phyloP scores from a whole-genome alignment of 805 yeast species.

The Candida sphagnicola region DNA sequence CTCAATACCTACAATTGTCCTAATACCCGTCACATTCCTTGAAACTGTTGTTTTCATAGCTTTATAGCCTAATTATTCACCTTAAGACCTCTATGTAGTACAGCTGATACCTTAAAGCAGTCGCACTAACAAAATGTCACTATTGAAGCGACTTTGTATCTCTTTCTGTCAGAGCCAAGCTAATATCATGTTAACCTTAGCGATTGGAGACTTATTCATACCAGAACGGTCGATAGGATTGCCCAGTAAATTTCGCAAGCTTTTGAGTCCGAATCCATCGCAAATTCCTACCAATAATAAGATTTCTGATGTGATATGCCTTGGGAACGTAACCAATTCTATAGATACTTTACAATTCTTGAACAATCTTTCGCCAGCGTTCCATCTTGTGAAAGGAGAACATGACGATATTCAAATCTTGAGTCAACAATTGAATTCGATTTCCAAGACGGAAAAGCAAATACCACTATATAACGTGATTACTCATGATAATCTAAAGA shows the following conservation, averaged over 20 bases:
- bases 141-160: no score
- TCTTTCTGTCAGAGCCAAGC: neutral
- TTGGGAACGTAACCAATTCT: constrained; percentile 79
- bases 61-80: no score
- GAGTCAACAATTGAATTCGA: constrained; percentile 24
- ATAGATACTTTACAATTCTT: constrained; percentile 60
- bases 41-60: no score
- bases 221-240: constrained; percentile 77
- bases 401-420: constrained; percentile 51
- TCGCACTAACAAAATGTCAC: no score
- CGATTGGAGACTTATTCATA: constrained; percentile 85
- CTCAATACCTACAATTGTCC: no score
- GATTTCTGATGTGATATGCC: constrained; percentile 76
- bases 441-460: constrained; percentile 13
- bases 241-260: constrained; percentile 63
- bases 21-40: no score
- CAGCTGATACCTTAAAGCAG: no score
- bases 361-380: constrained; percentile 63
- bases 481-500: constrained; percentile 63
- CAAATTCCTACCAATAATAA: constrained; percentile 46
- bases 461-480: constrained; percentile 65
- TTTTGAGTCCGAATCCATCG: constrained; percentile 63
- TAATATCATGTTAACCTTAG: constrained; percentile 45
- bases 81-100: no score
- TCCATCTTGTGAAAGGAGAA: constrained; percentile 79